Evolutionary conservation across 2,329 filamentous ascomycete genomes (phyloP).

Genomic region (Penicillium sp.): DNA sequence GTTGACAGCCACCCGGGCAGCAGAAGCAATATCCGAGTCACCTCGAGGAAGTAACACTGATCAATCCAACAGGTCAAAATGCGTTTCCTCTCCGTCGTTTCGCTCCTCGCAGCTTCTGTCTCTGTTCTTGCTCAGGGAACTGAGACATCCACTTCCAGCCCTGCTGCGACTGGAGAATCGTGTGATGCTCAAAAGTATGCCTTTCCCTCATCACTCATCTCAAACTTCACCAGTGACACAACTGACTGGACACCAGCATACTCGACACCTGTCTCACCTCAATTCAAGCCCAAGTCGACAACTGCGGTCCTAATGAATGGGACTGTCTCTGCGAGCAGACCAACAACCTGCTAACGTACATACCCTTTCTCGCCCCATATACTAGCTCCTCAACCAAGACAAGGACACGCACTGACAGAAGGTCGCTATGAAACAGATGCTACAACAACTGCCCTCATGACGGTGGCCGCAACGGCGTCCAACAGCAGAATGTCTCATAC

Average conservation of each 20-base stretch:
- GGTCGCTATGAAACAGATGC: slow-evolving; percentile 49
- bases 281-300: slow-evolving; percentile 15
- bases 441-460: slow-evolving; percentile 67
- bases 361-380: not conserved
- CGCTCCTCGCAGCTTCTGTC: slow-evolving; percentile 12
- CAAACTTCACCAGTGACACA: not conserved
- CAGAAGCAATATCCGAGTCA: not conserved
- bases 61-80: slow-evolving; percentile 5
- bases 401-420: not conserved
- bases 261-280: slow-evolving; percentile 17
- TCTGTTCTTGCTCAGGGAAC: slow-evolving; percentile 11
- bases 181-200: slow-evolving; percentile 21
- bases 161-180: not conserved
- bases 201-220: no score
- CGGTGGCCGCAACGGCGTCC: slow-evolving; percentile 38
- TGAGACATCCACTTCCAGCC: slow-evolving; percentile 5
- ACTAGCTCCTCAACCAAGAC: no score
- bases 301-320: slow-evolving; percentile 21
- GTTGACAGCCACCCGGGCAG: not conserved
- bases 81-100: slow-evolving; percentile 12
- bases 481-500: slow-evolving; percentile 41
- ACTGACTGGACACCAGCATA: slow-evolving; percentile 11
- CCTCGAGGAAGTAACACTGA: not conserved
- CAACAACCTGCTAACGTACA: slow-evolving; percentile 22
- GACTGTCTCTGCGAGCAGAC: slow-evolving; percentile 22